Evolutionary conservation across 2,329 filamentous ascomycete species (phyloP), one percentile per base, ranked within the genome.

Genomic region (Penicillium sp.): DNA sequence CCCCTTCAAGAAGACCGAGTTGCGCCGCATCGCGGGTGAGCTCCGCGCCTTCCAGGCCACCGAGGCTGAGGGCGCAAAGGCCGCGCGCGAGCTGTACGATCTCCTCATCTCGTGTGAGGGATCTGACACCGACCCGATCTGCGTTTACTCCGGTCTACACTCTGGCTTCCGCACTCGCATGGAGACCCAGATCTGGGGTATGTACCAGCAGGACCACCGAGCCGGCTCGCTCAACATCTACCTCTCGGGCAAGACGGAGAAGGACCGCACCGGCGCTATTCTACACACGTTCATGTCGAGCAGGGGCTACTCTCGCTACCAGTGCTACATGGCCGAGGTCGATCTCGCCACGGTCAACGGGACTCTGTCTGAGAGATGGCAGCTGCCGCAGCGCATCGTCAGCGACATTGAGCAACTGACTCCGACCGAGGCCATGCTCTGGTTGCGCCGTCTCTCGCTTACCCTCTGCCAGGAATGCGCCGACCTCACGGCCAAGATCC

Each of bases 241-340:
- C 56, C 65, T 78, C 19, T 79, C 77, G 1, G 67, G 70, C 11
- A 75, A 76, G 51, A 69, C 71, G 5, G 65, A 69, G 26, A 57
- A 46, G 15, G 76, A 78, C 60, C 64, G 76, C 17, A 58, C 70
- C 7, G 69, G 73, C 5, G 70, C 75, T 9, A 61, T 78, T 11
- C 56, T 80, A 8, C 76, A 80, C 61, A 76, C 76, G 1, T 79
- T 72, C 60, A 68, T 78, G 52, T 76, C 76, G 5, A 73, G 69
- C 57, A 66, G 66, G 45, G 71, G 69, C 31, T 70, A 70, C 29
- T 65, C 66, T 11, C 67, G 76, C 23, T 68, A 63, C 44, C 67
- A 69, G 38, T 72, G 75, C 55, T 67, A 78, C 31, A 64, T 67
- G 31, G 70, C 70, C 11, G 75, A 78, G 58, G 65, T 72, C n/a